These are phyloP conservation scores for Xylaria curta DNA, from an alignment of 495 filamentous ascomycete genomes.

Conservation along the genomic window DNA sequence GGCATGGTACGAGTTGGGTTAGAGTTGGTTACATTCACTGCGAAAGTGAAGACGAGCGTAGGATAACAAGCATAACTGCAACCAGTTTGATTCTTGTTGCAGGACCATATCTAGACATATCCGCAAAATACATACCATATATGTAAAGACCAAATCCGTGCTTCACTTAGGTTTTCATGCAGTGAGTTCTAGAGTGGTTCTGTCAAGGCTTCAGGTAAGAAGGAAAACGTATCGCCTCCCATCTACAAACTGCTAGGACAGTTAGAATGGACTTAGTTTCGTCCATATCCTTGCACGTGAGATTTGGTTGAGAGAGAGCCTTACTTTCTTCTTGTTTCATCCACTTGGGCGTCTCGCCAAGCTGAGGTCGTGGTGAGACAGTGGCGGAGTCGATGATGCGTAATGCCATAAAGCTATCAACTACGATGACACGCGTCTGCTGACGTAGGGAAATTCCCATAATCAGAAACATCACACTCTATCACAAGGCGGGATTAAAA, in stretches of 20 bases:
- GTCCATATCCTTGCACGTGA: not conserved
- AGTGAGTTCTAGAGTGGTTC: not conserved
- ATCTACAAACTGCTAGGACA: not conserved
- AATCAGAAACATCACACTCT: not conserved
- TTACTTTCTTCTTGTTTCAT: too few species aligned
- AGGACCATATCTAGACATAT: not conserved
- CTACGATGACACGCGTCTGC: conserved; percentile 5
- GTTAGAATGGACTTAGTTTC: not conserved
- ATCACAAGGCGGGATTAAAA: not conserved
- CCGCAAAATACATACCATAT: not conserved
- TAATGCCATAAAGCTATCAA: not conserved
- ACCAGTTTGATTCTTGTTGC: not conserved
- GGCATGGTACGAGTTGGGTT: not conserved
- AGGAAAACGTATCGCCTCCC: not conserved
- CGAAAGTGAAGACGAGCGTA: not conserved
- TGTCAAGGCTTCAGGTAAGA: too few species aligned
- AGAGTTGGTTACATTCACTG: not conserved
- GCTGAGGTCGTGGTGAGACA: not conserved
- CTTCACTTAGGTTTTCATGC: not conserved
- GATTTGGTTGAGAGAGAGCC: not conserved
- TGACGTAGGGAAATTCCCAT: not conserved
- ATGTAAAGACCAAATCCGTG: not conserved
- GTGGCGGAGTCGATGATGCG: not conserved
- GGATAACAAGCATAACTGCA: not conserved
- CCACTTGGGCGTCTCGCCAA: not conserved